Conservation (phyloP, 345 rosid species). For the Eutrema japonicum region DNA sequence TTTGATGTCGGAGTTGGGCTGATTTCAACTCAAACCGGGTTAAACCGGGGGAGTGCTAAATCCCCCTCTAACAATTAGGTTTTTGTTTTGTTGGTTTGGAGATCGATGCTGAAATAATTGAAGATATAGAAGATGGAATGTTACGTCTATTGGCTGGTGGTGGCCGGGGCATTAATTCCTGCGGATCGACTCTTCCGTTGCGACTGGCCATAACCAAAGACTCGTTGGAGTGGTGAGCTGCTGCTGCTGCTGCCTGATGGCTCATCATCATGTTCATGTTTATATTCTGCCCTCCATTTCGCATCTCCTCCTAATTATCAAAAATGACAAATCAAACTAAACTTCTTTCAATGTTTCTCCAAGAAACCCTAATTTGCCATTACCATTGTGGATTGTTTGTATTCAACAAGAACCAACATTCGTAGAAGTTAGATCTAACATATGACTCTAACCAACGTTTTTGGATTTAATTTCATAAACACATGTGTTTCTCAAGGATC, state of each 20-base stretch:
- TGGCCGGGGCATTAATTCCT: slow-evolving; percentile 61
- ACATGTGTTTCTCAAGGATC: not conserved
- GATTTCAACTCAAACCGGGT: too few species aligned
- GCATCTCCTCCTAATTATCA: slow-evolving; percentile 73
- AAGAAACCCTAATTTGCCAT: slow-evolving; percentile 19
- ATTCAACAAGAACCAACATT: not conserved
- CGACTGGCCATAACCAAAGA: slow-evolving; percentile 47
- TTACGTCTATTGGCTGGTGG: slow-evolving; percentile 79
- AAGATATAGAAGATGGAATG: slow-evolving; percentile 37
- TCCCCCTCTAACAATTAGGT: too few species aligned
- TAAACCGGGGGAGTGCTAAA: too few species aligned
- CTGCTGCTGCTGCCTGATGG: slow-evolving; percentile 47
- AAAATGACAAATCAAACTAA: slow-evolving; percentile 8
- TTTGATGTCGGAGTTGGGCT: too few species aligned
- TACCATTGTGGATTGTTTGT: not conserved
- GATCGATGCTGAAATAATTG: not conserved
- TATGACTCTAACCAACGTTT: slow-evolving; percentile 13
- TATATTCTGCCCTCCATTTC: slow-evolving; percentile 62
- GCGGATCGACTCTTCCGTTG: slow-evolving; percentile 47
- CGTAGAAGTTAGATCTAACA: slow-evolving; percentile 9
- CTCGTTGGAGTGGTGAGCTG: slow-evolving; percentile 54
- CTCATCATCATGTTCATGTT: slow-evolving; percentile 58
- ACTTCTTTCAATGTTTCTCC: not conserved
- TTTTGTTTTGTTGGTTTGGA: not conserved
- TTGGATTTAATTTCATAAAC: slow-evolving; percentile 12